phyloP scores from a whole-genome alignment of 73 alveolate genomes.

The Paramecium primaurelia region DNA sequence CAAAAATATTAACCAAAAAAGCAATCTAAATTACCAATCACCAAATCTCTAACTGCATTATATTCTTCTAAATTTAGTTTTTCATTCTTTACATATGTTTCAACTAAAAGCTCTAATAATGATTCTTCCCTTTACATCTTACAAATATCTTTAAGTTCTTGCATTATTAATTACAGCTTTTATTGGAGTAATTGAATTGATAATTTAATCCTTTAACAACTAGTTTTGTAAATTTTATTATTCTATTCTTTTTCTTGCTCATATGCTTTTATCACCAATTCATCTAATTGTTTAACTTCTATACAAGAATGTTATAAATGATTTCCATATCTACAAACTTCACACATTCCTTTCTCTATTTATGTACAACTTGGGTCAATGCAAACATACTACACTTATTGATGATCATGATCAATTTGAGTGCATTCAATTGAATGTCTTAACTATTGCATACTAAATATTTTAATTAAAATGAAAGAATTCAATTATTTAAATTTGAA shows the following conservation, averaged over 20 bases:
- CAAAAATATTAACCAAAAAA: neutral
- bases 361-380: neutral
- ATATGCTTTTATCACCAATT: neutral
- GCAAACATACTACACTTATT: neutral
- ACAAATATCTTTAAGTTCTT: neutral
- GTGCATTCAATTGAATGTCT: neutral
- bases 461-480: neutral
- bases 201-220: neutral
- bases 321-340: neutral
- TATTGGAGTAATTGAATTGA: neutral
- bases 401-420: neutral
- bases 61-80: neutral
- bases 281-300: neutral
- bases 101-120: neutral
- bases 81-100: neutral
- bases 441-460: neutral
- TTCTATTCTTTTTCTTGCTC: neutral
- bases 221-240: neutral
- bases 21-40: neutral
- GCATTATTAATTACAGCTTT: neutral
- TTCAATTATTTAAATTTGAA: neutral
- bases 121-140: neutral
- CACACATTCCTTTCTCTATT: neutral
- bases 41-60: neutral
- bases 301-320: neutral